phyloP scores from a whole-genome alignment of 2,329 filamentous ascomycete genomes.

The Domatiomyces globalis region DNA sequence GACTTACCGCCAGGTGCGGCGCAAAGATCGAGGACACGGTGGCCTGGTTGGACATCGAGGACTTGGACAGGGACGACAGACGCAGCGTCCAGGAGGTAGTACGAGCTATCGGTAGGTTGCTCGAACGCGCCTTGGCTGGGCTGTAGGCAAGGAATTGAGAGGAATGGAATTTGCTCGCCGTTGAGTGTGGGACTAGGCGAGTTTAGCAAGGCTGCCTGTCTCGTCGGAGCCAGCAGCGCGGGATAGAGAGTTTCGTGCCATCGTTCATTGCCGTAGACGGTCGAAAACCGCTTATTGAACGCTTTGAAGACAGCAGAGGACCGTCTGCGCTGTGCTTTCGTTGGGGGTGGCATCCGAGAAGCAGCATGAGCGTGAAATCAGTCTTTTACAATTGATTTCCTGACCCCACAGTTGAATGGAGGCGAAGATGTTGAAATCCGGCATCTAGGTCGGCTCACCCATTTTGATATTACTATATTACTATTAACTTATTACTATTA shows the following conservation, averaged over 20 bases:
- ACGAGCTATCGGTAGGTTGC: neutral
- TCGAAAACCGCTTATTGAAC: conserved; percentile 4
- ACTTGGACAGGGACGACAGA: conserved; percentile 6
- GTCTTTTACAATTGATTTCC: no score
- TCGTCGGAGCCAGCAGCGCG: conserved; percentile 3
- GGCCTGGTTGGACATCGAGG: conserved; percentile 3
- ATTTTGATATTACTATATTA: no score
- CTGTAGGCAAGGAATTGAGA: neutral
- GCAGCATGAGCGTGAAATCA: no score
- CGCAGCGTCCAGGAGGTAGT: conserved; percentile 7
- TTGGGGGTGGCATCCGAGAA: neutral
- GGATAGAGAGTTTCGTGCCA: conserved; percentile 6
- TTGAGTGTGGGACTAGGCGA: neutral
- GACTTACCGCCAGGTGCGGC: conserved; percentile 8
- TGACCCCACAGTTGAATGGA: no score
- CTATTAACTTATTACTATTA: no score
- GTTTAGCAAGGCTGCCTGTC: conserved; percentile 8
- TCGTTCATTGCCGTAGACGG: conserved; percentile 4
- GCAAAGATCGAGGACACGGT: conserved; percentile 7
- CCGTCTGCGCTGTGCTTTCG: conserved; percentile 5
- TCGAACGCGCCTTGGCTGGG: neutral
- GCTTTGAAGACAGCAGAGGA: conserved; percentile 2
- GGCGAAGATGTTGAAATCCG: no score
- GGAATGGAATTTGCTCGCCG: neutral
- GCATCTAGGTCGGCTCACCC: no score